Evolutionary conservation across 1,139 yeast species (phyloP), one percentile per base, ranked within the genome.

Genomic region (Suhomyces bribrorum): DNA sequence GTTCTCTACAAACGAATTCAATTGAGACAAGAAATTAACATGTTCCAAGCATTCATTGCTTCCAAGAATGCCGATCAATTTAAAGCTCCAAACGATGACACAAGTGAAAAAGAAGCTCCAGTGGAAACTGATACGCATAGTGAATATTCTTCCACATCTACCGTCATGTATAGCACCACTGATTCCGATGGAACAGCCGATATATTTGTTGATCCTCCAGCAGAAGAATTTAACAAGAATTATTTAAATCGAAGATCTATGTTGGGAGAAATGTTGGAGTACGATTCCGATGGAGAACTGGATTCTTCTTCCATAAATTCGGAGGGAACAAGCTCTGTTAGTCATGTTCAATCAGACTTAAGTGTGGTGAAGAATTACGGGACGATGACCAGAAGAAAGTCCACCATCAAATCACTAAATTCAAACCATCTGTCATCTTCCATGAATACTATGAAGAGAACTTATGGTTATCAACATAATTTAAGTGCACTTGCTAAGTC

Each of bases 221-320:
- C 54, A 5, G 57, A 55, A 29, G 56, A 54, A 31, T 61, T 63
- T 45, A 50, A 52, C 42, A 52, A 46, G 33, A 48, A 48, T 25
- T 56, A 38, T 36, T 50, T 54, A 36, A 64, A 71, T 47, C 58
- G 77, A 42, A 62, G 70, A 41, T 69, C 75, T 4, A 62, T 72
- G 54, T 54, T 72, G 43, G 73, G 75, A 15, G 76, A 71, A 12
- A 71, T 72, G 77, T 58, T 72, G 39, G 77, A 70, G 39, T 70
- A 70, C 43, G 64, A 61, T 23, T 69, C 75, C 2, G 68, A 61
- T 31, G 55, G 50, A n/a, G 61, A 52, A 18, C 47, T 46, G 49
- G 40, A 36, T 13, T 25, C 37, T 26, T 49, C 50, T 5, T 33
- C 50, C 3, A 11, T 29, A 5, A 14, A 27, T 14, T 31, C 36